These are phyloP conservation scores for Nemania serpens DNA, from an alignment of 2,329 filamentous ascomycete genomes.

Conservation along the genomic window DNA sequence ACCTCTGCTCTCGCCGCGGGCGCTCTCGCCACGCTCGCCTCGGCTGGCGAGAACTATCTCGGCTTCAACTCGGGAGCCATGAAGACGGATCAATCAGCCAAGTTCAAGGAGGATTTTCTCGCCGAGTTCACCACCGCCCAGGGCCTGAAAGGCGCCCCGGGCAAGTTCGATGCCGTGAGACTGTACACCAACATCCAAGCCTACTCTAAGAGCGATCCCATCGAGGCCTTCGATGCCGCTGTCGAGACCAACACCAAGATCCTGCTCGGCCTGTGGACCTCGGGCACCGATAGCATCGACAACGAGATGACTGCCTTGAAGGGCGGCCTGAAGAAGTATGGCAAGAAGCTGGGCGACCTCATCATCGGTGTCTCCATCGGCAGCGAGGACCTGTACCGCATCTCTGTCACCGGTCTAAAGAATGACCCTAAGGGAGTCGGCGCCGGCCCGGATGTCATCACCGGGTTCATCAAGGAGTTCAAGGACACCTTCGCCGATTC, in stretches of 20 bases:
- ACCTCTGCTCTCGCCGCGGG: conserved; percentile 18
- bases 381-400: conserved; percentile 61
- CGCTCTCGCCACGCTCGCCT: conserved; percentile 29
- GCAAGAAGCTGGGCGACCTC: conserved; percentile 48
- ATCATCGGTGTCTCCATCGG: conserved; percentile 60
- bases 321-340: conserved; percentile 51
- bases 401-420: conserved; percentile 38
- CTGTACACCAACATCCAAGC: conserved; percentile 37
- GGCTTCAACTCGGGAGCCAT: conserved; percentile 42
- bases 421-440: conserved; percentile 39
- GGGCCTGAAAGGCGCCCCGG: conserved; percentile 37
- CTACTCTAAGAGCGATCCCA: conserved; percentile 52
- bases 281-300: conserved; percentile 43
- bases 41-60: conserved; percentile 36
- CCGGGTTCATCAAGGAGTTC: conserved; percentile 62
- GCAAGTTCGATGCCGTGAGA: conserved; percentile 38
- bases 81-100: conserved; percentile 38
- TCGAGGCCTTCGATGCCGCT: conserved; percentile 72
- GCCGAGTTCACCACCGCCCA: conserved; percentile 40
- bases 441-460: conserved; percentile 51
- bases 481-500: conserved; percentile 51
- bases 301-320: conserved; percentile 57
- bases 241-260: conserved; percentile 54
- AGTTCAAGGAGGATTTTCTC: conserved; percentile 39
- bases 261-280: conserved; percentile 59